Conservation (phyloP, 306 rosid species). For the Quillaja saponaria region DNA sequence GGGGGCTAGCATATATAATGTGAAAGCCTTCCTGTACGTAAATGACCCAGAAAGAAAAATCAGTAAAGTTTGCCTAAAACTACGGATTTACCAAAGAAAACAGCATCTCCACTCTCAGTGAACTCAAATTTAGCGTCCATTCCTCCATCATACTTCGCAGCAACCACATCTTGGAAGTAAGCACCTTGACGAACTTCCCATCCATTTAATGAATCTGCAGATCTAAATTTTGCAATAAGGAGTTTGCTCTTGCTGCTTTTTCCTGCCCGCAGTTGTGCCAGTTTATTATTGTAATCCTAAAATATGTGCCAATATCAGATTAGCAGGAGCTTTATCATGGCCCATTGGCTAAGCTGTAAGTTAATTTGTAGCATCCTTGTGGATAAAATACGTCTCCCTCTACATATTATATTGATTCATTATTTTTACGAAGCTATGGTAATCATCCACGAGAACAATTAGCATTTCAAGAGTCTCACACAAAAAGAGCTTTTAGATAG, state of each 20-base stretch:
- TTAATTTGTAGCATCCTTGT: neutral
- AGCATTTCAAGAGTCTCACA: too few species aligned
- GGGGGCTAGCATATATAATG: too few species aligned
- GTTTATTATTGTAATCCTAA: slow-evolving; percentile 87
- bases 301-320: slow-evolving; percentile 30
- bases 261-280: slow-evolving; percentile 91
- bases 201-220: slow-evolving; percentile 66
- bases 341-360: neutral
- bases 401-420: too few species aligned
- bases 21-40: too few species aligned
- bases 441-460: too few species aligned
- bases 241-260: slow-evolving; percentile 97
- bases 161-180: slow-evolving; percentile 82
- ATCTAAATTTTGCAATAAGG: slow-evolving; percentile 70
- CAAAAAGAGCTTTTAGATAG: slow-evolving; percentile 10
- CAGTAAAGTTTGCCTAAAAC: too few species aligned
- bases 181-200: slow-evolving; percentile 88
- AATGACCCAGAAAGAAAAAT: too few species aligned
- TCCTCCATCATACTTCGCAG: slow-evolving; percentile 93
- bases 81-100: slow-evolving; percentile 76
- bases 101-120: slow-evolving; percentile 71
- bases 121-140: slow-evolving; percentile 92
- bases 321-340: neutral
- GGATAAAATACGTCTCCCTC: neutral
- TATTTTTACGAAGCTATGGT: too few species aligned